These are phyloP conservation scores for Bipolaris bicolor DNA, from an alignment of 2,329 filamentous ascomycete genomes.

Conservation along the genomic window DNA sequence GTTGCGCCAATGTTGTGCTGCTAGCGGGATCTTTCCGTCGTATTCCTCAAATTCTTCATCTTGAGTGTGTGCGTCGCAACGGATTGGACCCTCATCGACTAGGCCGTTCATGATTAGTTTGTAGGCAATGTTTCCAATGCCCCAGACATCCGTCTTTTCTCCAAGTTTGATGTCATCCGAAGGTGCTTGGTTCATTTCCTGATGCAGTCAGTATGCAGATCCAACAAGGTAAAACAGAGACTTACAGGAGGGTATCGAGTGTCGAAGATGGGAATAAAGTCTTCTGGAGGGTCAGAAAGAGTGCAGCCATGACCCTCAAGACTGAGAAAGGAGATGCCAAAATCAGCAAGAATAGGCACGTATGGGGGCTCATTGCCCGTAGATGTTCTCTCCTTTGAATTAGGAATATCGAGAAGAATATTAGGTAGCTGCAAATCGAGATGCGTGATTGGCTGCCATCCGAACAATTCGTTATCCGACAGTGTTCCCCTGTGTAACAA, in stretches of 20 bases:
- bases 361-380: not conserved
- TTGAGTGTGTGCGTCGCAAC: not conserved
- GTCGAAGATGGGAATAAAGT: not conserved
- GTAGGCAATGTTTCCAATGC: constrained; percentile 4
- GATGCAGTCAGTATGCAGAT: not conserved
- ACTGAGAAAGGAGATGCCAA: constrained; percentile 4
- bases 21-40: not conserved
- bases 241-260: not conserved
- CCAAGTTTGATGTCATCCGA: not conserved
- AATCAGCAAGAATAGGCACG: not conserved
- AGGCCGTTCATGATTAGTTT: not conserved
- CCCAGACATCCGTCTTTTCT: constrained; percentile 8
- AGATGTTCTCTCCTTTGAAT: not conserved
- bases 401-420: not conserved
- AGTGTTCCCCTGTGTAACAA: not conserved
- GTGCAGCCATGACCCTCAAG: not conserved
- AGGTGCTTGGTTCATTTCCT: not conserved
- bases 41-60: not conserved
- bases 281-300: constrained; percentile 1
- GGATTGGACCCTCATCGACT: not conserved
- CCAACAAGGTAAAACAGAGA: not conserved
- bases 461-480: not conserved
- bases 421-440: not conserved
- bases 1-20: not conserved
- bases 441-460: not conserved